A percentile compares a stretch with the other conserved stretches of the same genome.
These are phyloP conservation scores for Colletotrichum sp. DNA, from an alignment of 2,329 filamentous ascomycete species.

Conservation along the genomic window DNA sequence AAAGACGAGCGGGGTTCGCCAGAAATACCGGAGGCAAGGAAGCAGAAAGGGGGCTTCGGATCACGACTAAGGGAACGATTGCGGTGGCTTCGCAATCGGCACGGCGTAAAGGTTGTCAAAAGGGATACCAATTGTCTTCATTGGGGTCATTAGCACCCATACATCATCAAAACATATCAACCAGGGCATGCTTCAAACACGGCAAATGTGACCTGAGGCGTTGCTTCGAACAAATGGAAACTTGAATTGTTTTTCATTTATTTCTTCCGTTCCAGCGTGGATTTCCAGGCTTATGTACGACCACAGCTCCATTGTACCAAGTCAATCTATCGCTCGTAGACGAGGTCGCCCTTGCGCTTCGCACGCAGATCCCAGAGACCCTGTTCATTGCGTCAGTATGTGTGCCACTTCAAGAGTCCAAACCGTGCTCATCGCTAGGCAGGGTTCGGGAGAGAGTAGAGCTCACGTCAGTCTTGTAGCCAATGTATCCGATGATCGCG, in stretches of 20 bases:
- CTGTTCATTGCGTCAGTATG: conserved; percentile 49
- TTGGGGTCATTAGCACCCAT: not conserved
- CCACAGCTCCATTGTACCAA: conserved; percentile 12
- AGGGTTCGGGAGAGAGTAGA: not conserved
- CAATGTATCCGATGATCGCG: conserved; percentile 70
- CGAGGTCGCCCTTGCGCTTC: conserved; percentile 87
- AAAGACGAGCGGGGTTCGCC: not conserved
- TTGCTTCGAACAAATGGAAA: not conserved
- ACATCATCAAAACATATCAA: not conserved
- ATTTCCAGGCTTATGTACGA: conserved; percentile 45
- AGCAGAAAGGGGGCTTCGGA: not conserved
- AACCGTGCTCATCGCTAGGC: too few relatives aligned
- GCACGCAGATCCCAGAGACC: conserved; percentile 85
- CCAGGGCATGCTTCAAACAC: not conserved
- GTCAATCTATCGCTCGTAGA: conserved; percentile 72
- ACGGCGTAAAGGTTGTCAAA: not conserved
- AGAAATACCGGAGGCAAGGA: not conserved
- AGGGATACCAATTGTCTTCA: not conserved
- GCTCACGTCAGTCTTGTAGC: conserved; percentile 85
- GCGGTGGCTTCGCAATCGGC: not conserved
- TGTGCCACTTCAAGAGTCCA: not conserved
- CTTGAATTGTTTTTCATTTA: not conserved
- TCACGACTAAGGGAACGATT: not conserved
- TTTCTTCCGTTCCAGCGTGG: not conserved
- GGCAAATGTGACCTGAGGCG: not conserved